Evolutionary conservation across 176 grass and related monocot species (phyloP).

Genomic region (Phoenix dactylifera): DNA sequence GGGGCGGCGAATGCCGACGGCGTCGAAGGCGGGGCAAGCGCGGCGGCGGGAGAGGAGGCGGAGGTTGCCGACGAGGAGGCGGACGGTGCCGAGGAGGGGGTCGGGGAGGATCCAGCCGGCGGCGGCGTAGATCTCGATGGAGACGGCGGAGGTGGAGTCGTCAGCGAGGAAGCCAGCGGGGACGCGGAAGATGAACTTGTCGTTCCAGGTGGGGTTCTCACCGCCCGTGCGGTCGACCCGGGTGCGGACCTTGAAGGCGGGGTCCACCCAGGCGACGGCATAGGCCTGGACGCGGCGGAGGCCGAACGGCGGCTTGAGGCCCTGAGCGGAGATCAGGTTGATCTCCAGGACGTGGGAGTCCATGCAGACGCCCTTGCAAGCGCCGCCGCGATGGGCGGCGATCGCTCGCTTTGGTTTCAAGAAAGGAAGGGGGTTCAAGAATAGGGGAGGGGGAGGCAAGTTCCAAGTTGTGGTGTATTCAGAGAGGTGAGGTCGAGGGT

Average conservation of each 20-base stretch:
- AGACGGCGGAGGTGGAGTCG: conserved; percentile 53
- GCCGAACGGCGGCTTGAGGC: conserved; percentile 46
- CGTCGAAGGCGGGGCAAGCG: conserved; percentile 62
- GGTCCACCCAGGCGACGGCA: conserved; percentile 72
- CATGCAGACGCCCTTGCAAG: not conserved
- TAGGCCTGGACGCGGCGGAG: conserved; percentile 58
- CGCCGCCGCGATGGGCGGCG: too few relatives aligned
- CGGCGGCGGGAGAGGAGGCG: conserved; percentile 43
- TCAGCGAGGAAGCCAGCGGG: conserved; percentile 42
- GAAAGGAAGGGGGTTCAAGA: too few relatives aligned
- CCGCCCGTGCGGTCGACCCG: conserved; percentile 47
- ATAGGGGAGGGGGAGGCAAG: too few relatives aligned
- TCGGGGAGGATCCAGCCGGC: conserved; percentile 38
- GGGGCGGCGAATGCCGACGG: conserved; percentile 51
- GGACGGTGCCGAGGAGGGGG: conserved; percentile 47
- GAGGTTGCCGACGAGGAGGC: conserved; percentile 66
- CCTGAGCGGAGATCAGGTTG: conserved; percentile 67
- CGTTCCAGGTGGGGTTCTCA: conserved; percentile 79
- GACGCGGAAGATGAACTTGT: conserved; percentile 69
- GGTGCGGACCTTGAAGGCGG: conserved; percentile 56
- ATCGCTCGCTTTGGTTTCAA: too few relatives aligned
- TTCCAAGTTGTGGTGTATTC: too few relatives aligned
- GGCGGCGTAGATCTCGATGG: conserved; percentile 74
- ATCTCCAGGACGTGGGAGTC: conserved; percentile 12
- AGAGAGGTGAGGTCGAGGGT: too few relatives aligned